phyloP scores from a whole-genome alignment of 2,329 filamentous ascomycete genomes.

The Mollisia scopiformis region DNA sequence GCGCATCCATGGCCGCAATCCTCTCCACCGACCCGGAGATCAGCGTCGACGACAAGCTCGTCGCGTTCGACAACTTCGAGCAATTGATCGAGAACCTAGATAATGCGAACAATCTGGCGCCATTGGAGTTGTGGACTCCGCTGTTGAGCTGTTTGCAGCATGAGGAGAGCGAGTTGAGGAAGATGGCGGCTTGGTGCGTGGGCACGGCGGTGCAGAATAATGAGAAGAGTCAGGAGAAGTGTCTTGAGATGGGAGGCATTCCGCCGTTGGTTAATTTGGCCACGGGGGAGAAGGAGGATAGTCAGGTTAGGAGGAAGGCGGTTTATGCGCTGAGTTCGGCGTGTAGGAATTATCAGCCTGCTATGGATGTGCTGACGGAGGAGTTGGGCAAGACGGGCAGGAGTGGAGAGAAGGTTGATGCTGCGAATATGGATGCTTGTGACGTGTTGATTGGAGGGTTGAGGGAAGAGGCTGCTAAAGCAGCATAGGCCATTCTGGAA shows the following conservation, averaged over 20 bases:
- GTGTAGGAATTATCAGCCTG: conserved; percentile 87
- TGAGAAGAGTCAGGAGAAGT: conserved; percentile 76
- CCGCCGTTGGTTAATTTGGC: conserved; percentile 69
- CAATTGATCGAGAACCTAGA: conserved; percentile 90
- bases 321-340: conserved; percentile 86
- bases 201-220: conserved; percentile 98
- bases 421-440: conserved; percentile 83
- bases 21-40: conserved; percentile 61
- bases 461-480: conserved; percentile 49
- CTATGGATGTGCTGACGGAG: conserved; percentile 68
- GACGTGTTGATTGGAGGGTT: conserved; percentile 74
- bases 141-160: conserved; percentile 71
- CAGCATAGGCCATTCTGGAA: neutral
- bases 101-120: conserved; percentile 93
- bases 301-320: conserved; percentile 79
- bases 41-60: conserved; percentile 74
- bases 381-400: conserved; percentile 58
- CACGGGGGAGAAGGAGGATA: conserved; percentile 59
- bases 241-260: conserved; percentile 66
- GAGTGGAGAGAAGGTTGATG: conserved; percentile 66
- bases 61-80: conserved; percentile 94
- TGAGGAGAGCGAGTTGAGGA: conserved; percentile 72
- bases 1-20: conserved; percentile 78
- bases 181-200: conserved; percentile 91
- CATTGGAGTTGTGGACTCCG: conserved; percentile 79